Evolutionary conservation across 306 rosid species (phyloP).

Genomic region (Prunus padus): DNA sequence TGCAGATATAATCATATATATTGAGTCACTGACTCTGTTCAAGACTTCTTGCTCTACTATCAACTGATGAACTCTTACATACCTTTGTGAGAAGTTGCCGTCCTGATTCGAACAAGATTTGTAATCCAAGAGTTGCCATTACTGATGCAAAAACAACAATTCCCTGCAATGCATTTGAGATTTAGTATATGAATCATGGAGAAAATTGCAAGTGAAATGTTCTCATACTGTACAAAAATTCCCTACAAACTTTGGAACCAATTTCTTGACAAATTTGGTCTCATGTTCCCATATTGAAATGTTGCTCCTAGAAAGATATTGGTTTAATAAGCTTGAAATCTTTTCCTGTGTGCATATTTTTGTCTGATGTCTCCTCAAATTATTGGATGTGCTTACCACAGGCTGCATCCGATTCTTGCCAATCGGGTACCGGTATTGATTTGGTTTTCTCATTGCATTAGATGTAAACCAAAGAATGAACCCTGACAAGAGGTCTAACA

Average conservation of each 20-base stretch:
- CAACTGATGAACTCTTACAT: not conserved
- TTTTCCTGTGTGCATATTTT: no score
- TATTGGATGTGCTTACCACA: conserved; percentile 46
- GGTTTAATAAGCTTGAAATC: not conserved
- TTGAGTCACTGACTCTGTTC: not conserved
- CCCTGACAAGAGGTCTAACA: conserved; percentile 88
- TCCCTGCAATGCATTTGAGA: conserved; percentile 50
- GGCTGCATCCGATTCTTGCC: conserved; percentile 96
- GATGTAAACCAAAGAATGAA: conserved; percentile 88
- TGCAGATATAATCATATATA: no score
- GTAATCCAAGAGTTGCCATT: conserved; percentile 93
- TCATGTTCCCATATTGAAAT: not conserved
- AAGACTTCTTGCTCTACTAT: not conserved
- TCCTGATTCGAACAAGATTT: conserved; percentile 75
- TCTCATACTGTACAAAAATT: no score
- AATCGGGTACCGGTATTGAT: conserved; percentile 65
- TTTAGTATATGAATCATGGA: not conserved
- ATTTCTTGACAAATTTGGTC: not conserved
- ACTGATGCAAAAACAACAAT: conserved; percentile 87
- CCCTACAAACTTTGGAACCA: not conserved
- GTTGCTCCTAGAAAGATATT: not conserved
- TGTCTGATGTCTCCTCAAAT: not conserved
- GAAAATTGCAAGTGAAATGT: no score
- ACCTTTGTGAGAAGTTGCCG: conserved; percentile 68
- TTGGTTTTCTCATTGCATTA: conserved; percentile 79